phyloP scores from a whole-genome alignment of 1,284 basidiomycete species.

The Lignosus rhinocerotis region DNA sequence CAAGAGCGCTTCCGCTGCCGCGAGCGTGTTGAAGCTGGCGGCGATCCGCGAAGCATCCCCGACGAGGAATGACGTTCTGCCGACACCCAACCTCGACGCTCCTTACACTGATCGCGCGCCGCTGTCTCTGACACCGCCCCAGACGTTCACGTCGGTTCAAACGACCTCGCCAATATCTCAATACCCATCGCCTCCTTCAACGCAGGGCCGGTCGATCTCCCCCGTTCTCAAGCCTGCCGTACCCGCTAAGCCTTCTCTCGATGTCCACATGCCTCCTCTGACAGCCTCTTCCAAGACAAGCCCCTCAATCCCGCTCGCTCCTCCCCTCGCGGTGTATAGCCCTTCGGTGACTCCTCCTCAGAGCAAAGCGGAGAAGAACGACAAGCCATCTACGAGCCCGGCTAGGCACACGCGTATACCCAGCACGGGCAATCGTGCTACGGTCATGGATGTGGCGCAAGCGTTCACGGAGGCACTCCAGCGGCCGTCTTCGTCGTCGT shows the following conservation, averaged over 20 bases:
- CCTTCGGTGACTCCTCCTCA: constrained; percentile 17
- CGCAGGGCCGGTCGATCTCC: constrained; percentile 8
- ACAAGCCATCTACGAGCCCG: constrained; percentile 26
- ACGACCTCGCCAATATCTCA: constrained; percentile 11
- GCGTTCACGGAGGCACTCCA: constrained; percentile 44
- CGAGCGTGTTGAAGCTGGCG: constrained; percentile 8
- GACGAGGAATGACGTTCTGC: constrained; percentile 4
- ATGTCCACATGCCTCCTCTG: constrained; percentile 6
- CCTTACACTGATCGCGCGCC: background rate
- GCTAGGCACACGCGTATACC: constrained; percentile 55
- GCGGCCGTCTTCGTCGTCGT: constrained; percentile 6
- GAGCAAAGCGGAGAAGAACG: constrained; percentile 16
- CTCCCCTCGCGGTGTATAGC: constrained; percentile 5
- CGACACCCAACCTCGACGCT: background rate
- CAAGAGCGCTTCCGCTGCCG: constrained; percentile 28
- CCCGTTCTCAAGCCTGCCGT: constrained; percentile 1
- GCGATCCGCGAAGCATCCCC: constrained; percentile 16
- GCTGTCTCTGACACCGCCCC: constrained; percentile 2
- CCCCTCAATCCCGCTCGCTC: constrained; percentile 14
- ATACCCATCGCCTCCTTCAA: constrained; percentile 13
- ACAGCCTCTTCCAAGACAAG: constrained; percentile 6
- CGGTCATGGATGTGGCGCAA: constrained; percentile 77
- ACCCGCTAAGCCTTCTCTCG: constrained; percentile 12
- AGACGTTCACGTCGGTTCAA: background rate
- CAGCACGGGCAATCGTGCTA: constrained; percentile 66